Conservation (phyloP, 164 flowering plant genomes). For the Echeveria elegans region DNA sequence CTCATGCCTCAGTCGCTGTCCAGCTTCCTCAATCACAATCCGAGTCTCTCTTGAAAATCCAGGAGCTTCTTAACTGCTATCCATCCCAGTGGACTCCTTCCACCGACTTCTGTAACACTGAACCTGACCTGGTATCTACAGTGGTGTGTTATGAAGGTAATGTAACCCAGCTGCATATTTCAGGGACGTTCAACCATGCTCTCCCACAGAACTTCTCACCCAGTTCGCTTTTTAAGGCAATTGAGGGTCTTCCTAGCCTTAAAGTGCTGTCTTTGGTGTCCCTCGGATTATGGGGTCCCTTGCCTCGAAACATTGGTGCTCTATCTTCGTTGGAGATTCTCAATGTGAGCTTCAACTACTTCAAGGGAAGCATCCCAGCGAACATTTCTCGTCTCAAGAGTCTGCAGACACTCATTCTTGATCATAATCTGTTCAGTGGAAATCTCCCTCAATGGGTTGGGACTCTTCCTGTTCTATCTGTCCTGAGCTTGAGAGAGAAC, state of each 20-base stretch:
- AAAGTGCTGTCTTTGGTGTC: slow-evolving; percentile 79
- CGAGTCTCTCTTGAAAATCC: slow-evolving; percentile 19
- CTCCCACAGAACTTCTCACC: slow-evolving; percentile 59
- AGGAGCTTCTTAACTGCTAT: slow-evolving; percentile 27
- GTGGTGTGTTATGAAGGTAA: slow-evolving; percentile 74
- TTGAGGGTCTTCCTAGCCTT: slow-evolving; percentile 55
- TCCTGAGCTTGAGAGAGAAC: slow-evolving; percentile 72
- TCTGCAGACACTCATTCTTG: slow-evolving; percentile 74
- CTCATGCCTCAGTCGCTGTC: not conserved
- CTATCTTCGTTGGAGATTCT: slow-evolving; percentile 71
- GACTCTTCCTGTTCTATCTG: slow-evolving; percentile 46
- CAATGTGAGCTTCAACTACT: slow-evolving; percentile 75
- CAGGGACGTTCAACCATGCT: slow-evolving; percentile 30
- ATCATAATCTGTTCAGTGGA: slow-evolving; percentile 64
- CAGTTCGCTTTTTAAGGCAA: slow-evolving; percentile 53
- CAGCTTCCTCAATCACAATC: slow-evolving; percentile 21
- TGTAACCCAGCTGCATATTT: slow-evolving; percentile 74
- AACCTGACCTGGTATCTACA: slow-evolving; percentile 28
- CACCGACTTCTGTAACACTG: slow-evolving; percentile 28
- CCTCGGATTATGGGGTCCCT: slow-evolving; percentile 83
- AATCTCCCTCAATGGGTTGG: slow-evolving; percentile 49
- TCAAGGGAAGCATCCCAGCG: slow-evolving; percentile 52
- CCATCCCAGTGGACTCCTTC: slow-evolving; percentile 11
- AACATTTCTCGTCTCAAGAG: slow-evolving; percentile 37
- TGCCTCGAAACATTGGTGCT: slow-evolving; percentile 50